A percentile compares a stretch with the other conserved stretches of the same genome.
Conservation (phyloP, 2,329 filamentous ascomycete genomes). For the Aureobasidium sp. region DNA sequence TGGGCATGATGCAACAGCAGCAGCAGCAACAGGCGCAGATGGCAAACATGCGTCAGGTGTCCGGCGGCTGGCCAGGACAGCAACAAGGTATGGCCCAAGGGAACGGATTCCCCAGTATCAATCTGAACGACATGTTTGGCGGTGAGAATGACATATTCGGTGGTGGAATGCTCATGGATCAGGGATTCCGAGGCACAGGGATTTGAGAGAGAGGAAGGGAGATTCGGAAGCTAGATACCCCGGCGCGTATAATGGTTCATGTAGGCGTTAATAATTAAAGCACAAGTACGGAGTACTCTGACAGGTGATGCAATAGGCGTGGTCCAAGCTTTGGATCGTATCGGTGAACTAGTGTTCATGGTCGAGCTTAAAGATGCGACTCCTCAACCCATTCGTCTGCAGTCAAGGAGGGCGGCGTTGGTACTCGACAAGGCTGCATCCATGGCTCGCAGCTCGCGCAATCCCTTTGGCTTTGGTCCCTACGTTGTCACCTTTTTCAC, state of each 20-base stretch:
- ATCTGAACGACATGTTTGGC: constrained; percentile 33
- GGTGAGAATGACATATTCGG: constrained; percentile 27
- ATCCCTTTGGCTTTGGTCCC: constrained; percentile 66
- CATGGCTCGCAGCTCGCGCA: constrained; percentile 23
- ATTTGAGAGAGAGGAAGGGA: background rate
- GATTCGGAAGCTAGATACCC: constrained; percentile 13
- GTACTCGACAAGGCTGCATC: background rate
- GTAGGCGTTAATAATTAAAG: background rate
- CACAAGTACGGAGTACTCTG: too few species aligned
- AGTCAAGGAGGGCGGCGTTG: background rate
- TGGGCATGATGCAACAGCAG: constrained; percentile 18
- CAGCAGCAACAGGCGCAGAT: constrained; percentile 19
- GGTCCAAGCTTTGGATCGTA: background rate
- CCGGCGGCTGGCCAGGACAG: constrained; percentile 20
- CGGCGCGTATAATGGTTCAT: background rate
- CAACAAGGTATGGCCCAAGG: constrained; percentile 19
- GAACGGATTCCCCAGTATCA: constrained; percentile 27
- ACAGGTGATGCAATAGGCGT: background rate
- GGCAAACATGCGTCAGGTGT: constrained; percentile 20
- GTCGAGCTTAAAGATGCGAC: background rate
- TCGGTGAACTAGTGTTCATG: background rate
- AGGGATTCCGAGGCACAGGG: constrained; percentile 5
- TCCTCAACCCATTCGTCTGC: background rate
- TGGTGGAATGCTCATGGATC: constrained; percentile 26
- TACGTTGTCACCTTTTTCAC: constrained; percentile 76